Evolutionary conservation across 2,329 filamentous ascomycete genomes (phyloP), one percentile per base, ranked within the genome.

Genomic region (Cryphonectria parasitica): DNA sequence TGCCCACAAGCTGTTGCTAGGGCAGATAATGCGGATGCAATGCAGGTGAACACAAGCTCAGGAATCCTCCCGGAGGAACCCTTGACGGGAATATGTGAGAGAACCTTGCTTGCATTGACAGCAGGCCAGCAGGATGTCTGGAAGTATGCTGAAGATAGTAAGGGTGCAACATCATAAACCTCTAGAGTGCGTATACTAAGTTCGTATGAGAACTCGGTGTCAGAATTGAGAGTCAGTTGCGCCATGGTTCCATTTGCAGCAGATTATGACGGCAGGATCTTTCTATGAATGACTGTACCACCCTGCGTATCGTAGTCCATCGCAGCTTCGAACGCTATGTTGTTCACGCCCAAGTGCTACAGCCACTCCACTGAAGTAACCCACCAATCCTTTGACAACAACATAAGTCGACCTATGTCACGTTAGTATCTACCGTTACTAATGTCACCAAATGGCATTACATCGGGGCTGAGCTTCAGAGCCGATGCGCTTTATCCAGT

Each of bases 11-110:
- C 25, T 34, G 2, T 11, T 58, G 13, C 54, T 7, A 15, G 13
- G 25, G 52, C 25, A 31, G 25, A 56, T 31, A 28, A 11, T 17
- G 11, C n/a, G n/a, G 34, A 41, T 31, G 61, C 43, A 6, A 45
- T 19, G 43, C 43, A 63, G 34, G 19, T 41, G 34, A 22, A 10
- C 36, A 15, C 36, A 41, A 5, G 6, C 8, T n/a, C n/a, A 15
- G 45, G 60, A 63, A 71, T 71, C n/a, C 70, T 80, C 60, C 76
- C 76, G 0, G 79, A 80, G 72, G 79, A 79, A 73, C 77, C 78
- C 31, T 58, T 80, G 56, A 74, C 75, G 0, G 79, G 79, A 0
- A 78, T 76, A 52, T 80, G 77, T 76, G 79, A 80, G 72, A 74
- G 77, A 69, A 75, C 73, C 66, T 52, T 78, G 43, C 34, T 78